These are phyloP conservation scores for Fraxinus greggii DNA, from an alignment of 305 asterid species.

Conservation along the genomic window DNA sequence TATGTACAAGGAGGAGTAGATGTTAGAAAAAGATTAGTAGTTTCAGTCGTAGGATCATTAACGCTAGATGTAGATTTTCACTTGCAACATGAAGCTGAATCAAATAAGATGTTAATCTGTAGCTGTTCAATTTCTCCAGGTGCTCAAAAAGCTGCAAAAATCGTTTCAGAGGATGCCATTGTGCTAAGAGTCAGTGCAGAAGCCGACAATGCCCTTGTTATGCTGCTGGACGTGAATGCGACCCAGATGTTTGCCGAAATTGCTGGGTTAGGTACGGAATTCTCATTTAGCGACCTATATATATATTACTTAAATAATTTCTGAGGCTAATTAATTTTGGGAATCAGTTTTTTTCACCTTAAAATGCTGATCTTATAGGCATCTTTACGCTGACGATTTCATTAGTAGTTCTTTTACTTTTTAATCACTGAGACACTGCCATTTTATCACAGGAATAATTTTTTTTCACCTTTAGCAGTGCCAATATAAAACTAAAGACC, in stretches of 20 bases:
- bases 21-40: not conserved
- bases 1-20: not conserved
- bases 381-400: not conserved
- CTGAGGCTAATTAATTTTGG: not conserved
- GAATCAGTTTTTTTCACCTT: not conserved
- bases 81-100: conserved; percentile 21
- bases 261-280: conserved; percentile 90
- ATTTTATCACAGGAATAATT: not conserved
- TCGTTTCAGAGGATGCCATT: conserved; percentile 96
- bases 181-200: conserved; percentile 99
- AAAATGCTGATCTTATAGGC: not conserved
- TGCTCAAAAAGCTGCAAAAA: conserved; percentile 95
- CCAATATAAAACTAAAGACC: not conserved
- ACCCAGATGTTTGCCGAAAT: conserved; percentile 98
- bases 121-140: conserved; percentile 44
- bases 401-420: not conserved
- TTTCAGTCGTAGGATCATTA: not conserved
- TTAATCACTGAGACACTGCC: not conserved
- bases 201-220: conserved; percentile 99
- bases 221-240: conserved; percentile 99
- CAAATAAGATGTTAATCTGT: conserved; percentile 1
- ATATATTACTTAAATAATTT: not conserved
- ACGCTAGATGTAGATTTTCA: not conserved
- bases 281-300: conserved; percentile 3
- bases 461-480: not conserved